These are phyloP conservation scores for Phytophthora vignae DNA, from an alignment of 352 stramenopile genomes.

Conservation along the genomic window DNA sequence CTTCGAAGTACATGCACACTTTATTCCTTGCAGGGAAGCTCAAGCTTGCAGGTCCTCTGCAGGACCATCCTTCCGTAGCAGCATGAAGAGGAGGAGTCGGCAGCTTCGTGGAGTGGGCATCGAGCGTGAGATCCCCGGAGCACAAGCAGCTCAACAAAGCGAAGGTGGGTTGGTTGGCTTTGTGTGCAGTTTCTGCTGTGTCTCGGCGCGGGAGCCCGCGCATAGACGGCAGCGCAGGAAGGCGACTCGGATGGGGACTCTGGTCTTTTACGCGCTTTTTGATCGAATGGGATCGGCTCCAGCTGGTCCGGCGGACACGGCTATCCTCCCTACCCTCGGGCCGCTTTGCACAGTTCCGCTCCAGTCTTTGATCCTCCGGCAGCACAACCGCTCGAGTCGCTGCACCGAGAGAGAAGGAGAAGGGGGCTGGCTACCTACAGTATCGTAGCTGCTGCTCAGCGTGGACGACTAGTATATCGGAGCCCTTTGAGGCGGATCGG, in stretches of 20 bases:
- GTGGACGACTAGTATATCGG: background rate
- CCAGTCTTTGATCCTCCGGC: constrained; percentile 20
- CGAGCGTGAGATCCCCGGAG: constrained; percentile 1
- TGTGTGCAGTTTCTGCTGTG: constrained; percentile 11
- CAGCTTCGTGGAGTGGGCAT: no score
- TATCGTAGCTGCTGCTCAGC: no score
- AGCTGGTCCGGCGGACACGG: constrained; percentile 27
- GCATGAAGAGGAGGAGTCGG: no score
- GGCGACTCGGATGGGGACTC: constrained; percentile 28
- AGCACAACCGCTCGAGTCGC: constrained; percentile 19
- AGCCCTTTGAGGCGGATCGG: background rate
- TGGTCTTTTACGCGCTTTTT: constrained; percentile 15
- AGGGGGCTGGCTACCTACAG: background rate
- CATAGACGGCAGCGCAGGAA: constrained; percentile 26
- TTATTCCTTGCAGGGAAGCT: background rate
- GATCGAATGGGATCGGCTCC: constrained; percentile 13
- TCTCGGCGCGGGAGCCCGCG: constrained; percentile 6
- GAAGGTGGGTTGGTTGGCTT: background rate
- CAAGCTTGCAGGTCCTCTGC: background rate
- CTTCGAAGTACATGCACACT: no score
- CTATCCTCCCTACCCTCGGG: constrained; percentile 14
- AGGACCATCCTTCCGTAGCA: no score
- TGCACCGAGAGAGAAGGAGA: constrained; percentile 17
- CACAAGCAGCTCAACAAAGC: constrained; percentile 15
- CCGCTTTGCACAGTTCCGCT: constrained; percentile 13